Conservation (phyloP, 2,329 filamentous ascomycete genomes). For the Cercospora canescens region DNA sequence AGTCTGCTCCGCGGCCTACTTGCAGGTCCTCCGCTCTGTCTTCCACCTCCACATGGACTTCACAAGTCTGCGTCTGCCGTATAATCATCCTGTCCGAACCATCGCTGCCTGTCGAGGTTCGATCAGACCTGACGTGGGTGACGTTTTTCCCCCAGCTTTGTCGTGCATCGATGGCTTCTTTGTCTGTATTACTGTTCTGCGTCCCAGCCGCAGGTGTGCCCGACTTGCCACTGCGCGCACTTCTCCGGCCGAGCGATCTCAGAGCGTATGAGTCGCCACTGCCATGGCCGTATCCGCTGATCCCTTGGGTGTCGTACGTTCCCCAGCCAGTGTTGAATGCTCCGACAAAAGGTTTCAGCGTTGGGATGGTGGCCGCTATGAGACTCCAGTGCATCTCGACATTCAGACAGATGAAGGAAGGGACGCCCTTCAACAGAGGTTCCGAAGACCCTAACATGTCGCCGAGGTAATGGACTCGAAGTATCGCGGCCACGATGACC, state of each 20-base stretch:
- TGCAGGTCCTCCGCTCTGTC: background rate
- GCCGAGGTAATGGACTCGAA: conserved; percentile 21
- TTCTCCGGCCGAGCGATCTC: conserved; percentile 17
- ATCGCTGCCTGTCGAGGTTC: conserved; percentile 19
- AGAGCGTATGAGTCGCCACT: conserved; percentile 23
- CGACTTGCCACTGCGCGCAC: conserved; percentile 7
- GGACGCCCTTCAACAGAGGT: conserved; percentile 21
- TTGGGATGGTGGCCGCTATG: conserved; percentile 28
- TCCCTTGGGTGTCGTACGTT: conserved; percentile 22
- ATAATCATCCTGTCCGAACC: conserved; percentile 27
- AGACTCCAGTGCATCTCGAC: conserved; percentile 29
- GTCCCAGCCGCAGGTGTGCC: conserved; percentile 3
- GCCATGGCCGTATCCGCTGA: conserved; percentile 21
- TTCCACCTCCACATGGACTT: conserved; percentile 21
- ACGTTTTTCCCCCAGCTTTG: conserved; percentile 20
- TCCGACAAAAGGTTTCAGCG: conserved; percentile 27
- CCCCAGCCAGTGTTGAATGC: conserved; percentile 30
- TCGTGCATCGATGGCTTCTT: background rate
- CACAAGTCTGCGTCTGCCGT: conserved; percentile 25
- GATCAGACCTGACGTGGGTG: conserved; percentile 13
- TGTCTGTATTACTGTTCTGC: conserved; percentile 8
- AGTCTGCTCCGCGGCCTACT: background rate
- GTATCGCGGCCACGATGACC: conserved; percentile 21
- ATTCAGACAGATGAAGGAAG: conserved; percentile 27
- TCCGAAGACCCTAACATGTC: conserved; percentile 15